Evolutionary conservation across 2,329 filamentous ascomycete genomes (phyloP).

Genomic region (Apiospora kogelbergensis): DNA sequence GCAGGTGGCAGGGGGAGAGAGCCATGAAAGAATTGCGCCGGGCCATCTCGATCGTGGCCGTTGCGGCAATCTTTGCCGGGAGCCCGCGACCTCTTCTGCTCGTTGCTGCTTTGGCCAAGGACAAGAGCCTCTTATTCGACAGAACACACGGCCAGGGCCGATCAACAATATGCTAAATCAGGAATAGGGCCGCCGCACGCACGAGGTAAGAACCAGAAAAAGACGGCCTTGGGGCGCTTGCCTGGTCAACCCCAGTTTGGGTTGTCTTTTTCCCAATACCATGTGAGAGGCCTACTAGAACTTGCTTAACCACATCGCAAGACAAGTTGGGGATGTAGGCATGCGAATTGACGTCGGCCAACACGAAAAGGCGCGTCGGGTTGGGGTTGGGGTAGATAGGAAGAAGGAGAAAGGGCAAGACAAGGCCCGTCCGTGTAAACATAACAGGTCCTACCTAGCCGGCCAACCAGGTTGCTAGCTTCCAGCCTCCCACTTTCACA

Average conservation of each 20-base stretch:
- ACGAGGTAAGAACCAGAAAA: neutral
- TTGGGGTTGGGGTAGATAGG: neutral
- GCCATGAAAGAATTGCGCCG: neutral
- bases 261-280: neutral
- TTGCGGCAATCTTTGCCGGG: neutral
- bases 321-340: neutral
- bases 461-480: slow-evolving; percentile 4
- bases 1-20: too few species aligned
- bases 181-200: neutral
- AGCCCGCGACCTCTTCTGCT: neutral
- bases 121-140: neutral
- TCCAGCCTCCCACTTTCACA: slow-evolving; percentile 1
- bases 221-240: neutral
- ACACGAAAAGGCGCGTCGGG: slow-evolving; percentile 3
- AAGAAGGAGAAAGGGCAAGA: neutral
- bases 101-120: neutral
- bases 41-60: neutral
- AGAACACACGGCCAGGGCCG: neutral
- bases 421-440: neutral
- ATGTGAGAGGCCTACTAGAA: neutral
- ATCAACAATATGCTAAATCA: neutral
- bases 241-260: neutral
- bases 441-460: neutral
- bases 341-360: neutral
- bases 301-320: neutral